Evolutionary conservation across 768 basidiomycete species (phyloP), one percentile per base, ranked within the genome.

Genomic region (Sporobolomyces pararoseus): DNA sequence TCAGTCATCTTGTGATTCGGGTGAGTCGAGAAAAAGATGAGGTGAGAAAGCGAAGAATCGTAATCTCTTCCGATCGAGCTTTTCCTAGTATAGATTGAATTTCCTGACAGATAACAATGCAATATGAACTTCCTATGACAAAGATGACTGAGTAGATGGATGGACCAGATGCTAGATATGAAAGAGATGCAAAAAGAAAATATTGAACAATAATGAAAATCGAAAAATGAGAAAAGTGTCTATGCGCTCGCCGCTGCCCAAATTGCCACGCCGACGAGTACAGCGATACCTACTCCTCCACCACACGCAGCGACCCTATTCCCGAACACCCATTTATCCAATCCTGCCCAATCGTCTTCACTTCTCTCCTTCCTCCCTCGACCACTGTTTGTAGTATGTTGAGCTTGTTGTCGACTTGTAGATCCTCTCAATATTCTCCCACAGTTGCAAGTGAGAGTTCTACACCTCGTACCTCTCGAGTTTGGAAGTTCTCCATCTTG

Each of bases 321-420:
- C 25, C 57, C 16, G 21, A 66, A 73, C 27, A 73, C 65, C 72
- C 72, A 73, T 23, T 63, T 25, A 31, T 71, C 70, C 37, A 71
- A 37, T 12, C 70, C 70, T 0, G 65, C 65, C 54, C 47, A 66
- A 23, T 51, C 65, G 50, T 66, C 65, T 32, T 54, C 46, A 0
- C 14, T 31, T 44, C 64, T 12, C 16, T 44, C 46, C 59, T 46
- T 32, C 44, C 4, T 29, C 12, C 17, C 32, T 34, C 27, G 10
- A 21, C 32, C 2, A 19, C 19, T 25, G 2, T 21, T 34, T 50
- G 65, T 23, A 23, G 49, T 37, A 32, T 35, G 37, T 17, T 61
- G 31, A 1, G 37, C 25, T 39, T 44, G 65, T 14, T 46, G 57
- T 4, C 37, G 32, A 32, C 29, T 23, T 6, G 52, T 60, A 13